phyloP scores from a whole-genome alignment of 2,329 filamentous ascomycete species.

The Diplodia mutila region DNA sequence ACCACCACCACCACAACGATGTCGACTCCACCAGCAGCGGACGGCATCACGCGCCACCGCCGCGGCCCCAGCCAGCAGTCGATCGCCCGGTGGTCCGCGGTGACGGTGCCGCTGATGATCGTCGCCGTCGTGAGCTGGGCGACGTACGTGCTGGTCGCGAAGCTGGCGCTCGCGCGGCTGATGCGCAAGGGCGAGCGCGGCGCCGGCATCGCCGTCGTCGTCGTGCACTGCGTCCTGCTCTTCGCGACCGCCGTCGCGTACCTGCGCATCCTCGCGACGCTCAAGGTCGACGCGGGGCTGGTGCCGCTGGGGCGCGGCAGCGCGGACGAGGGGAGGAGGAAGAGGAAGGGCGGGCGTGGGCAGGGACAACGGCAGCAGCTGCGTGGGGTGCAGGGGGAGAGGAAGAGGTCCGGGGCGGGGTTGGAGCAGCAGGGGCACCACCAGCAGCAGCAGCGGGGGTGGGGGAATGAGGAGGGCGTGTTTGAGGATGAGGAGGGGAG shows the following conservation, averaged over 20 bases:
- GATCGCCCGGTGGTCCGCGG: conserved; percentile 62
- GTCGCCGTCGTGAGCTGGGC: conserved; percentile 68
- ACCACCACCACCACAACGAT: neutral
- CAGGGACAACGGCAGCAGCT: conserved; percentile 20
- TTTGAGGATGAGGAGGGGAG: conserved; percentile 18
- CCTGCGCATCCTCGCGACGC: conserved; percentile 68
- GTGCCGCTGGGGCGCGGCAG: conserved; percentile 53
- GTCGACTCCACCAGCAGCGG: neutral
- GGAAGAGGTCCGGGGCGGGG: conserved; percentile 29
- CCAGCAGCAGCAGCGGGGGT: conserved; percentile 31
- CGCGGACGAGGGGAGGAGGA: conserved; percentile 16
- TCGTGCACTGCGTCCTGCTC: conserved; percentile 73
- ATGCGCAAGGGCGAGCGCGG: conserved; percentile 49
- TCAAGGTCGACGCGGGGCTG: conserved; percentile 73
- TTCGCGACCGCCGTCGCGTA: conserved; percentile 69
- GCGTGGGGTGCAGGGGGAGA: conserved; percentile 27
- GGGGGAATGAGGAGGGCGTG: neutral
- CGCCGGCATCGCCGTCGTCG: conserved; percentile 70
- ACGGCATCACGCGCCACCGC: neutral
- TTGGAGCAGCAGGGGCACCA: conserved; percentile 17
- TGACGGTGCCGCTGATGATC: conserved; percentile 72
- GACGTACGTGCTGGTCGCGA: conserved; percentile 70
- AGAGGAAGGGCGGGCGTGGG: neutral
- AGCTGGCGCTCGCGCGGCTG: conserved; percentile 39
- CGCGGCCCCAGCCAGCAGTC: conserved; percentile 26